Percentiles rank a stretch among this genome's conserved stretches.
phyloP scores from a whole-genome alignment of 2,329 filamentous ascomycete species.

The Xylaria digitata region DNA sequence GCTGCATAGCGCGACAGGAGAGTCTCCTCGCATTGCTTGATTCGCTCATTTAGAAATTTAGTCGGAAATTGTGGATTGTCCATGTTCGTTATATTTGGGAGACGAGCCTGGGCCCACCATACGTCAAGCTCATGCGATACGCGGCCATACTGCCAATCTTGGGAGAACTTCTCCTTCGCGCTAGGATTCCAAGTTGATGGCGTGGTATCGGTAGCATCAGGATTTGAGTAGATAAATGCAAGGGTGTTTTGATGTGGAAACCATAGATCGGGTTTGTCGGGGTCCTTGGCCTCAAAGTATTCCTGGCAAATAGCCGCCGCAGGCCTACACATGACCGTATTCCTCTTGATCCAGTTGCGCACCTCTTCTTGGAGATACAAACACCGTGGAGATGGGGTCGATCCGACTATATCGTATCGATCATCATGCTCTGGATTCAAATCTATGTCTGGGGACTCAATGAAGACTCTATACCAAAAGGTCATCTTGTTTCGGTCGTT shows the following conservation, averaged over 20 bases:
- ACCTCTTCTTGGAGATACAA: constrained; percentile 70
- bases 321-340: constrained; percentile 68
- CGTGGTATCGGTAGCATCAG: constrained; percentile 56
- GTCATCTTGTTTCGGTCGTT: constrained; percentile 77
- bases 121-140: constrained; percentile 73
- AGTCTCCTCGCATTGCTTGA: constrained; percentile 69
- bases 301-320: constrained; percentile 66
- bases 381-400: constrained; percentile 64
- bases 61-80: constrained; percentile 69
- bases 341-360: constrained; percentile 71
- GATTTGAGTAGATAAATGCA: constrained; percentile 67
- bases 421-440: constrained; percentile 60
- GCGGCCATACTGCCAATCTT: constrained; percentile 68
- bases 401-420: constrained; percentile 62
- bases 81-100: constrained; percentile 70
- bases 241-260: constrained; percentile 63
- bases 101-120: constrained; percentile 72
- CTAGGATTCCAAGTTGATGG: constrained; percentile 64
- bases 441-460: constrained; percentile 62
- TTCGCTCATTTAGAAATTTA: constrained; percentile 67
- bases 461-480: constrained; percentile 74
- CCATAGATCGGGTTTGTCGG: constrained; percentile 61
- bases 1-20: constrained; percentile 67
- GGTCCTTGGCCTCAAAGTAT: constrained; percentile 63
- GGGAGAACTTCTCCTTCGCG: constrained; percentile 66